These are phyloP conservation scores for Suillus brevipes DNA, from an alignment of 768 basidiomycete species.

Conservation along the genomic window DNA sequence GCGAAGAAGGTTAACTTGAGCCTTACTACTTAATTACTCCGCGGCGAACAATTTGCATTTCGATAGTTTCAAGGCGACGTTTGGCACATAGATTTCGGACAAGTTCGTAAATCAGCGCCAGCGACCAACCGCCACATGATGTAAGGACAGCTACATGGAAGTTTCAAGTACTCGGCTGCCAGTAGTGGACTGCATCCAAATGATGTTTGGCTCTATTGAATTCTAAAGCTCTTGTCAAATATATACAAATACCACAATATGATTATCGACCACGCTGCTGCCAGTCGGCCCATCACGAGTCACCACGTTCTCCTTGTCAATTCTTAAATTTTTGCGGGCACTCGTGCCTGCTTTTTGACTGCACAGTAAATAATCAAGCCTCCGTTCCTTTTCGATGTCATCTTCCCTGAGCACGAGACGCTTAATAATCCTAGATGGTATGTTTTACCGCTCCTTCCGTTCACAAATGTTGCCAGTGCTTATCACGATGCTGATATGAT, in stretches of 20 bases:
- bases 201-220: conserved; percentile 1
- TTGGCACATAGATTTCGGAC: not conserved
- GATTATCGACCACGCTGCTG: not conserved
- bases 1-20: too few species aligned
- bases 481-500: not conserved
- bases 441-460: not conserved
- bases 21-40: too few species aligned
- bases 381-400: not conserved
- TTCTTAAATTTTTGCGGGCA: not conserved
- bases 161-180: not conserved
- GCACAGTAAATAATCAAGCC: not conserved
- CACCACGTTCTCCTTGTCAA: not conserved
- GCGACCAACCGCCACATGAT: not conserved
- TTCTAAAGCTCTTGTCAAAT: conserved; percentile 1
- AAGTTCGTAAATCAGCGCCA: not conserved
- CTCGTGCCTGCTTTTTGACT: not conserved
- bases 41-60: too few species aligned
- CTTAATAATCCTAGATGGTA: conserved; percentile 1
- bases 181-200: not conserved
- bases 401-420: conserved; percentile 4
- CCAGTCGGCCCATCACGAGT: not conserved
- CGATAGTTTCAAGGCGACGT: not conserved
- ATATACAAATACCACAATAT: not conserved
- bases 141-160: not conserved
- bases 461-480: too few species aligned